Conservation (phyloP, 2,329 filamentous ascomycete genomes). For the Triangularia verruculosa region DNA sequence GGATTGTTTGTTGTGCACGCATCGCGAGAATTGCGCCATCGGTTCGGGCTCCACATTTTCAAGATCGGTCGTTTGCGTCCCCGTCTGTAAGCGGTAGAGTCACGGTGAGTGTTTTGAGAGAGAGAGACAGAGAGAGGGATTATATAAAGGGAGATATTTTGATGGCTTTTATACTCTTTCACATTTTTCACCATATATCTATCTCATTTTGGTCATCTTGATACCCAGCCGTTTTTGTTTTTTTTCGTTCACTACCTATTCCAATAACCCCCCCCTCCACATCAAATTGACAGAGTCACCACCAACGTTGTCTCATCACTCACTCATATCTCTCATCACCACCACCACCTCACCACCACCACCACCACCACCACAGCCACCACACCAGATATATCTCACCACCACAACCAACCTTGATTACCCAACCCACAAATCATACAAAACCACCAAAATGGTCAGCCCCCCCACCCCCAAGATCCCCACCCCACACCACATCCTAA, state of each 20-base stretch:
- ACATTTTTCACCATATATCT: no score
- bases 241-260: background rate
- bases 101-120: background rate
- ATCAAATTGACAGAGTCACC: no score
- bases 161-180: no score
- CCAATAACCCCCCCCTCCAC: background rate
- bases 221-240: background rate
- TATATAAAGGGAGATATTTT: background rate
- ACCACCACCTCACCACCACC: no score
- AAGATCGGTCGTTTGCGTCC: no score
- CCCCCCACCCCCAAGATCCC: background rate
- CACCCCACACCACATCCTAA: background rate
- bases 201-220: background rate
- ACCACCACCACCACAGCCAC: no score
- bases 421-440: no score
- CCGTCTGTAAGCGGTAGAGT: no score
- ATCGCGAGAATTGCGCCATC: constrained; percentile 2
- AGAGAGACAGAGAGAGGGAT: background rate
- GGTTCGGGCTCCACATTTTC: background rate
- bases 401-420: no score
- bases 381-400: no score
- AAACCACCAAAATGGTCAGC: background rate
- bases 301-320: no score
- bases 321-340: no score
- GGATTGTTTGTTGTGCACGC: background rate